Conservation (phyloP, 208 protist species). For the Angomonas desouzai region DNA sequence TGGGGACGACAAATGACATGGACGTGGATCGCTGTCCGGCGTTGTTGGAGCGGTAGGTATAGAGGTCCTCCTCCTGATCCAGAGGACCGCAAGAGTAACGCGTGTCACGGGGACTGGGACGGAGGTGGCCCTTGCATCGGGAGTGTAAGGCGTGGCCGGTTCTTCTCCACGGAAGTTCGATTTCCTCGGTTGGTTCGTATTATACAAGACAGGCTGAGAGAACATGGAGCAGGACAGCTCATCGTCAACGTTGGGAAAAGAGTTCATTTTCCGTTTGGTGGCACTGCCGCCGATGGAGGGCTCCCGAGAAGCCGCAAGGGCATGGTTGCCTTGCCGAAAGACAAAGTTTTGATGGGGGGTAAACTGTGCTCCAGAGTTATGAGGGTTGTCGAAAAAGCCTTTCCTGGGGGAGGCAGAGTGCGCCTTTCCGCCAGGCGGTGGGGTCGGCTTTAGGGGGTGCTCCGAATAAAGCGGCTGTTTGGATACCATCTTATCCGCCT, state of each 20-base stretch:
- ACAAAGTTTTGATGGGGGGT: slow-evolving; percentile 1
- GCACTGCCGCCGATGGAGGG: neutral
- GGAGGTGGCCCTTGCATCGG: neutral
- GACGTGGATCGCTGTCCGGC: neutral
- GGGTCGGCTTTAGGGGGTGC: neutral
- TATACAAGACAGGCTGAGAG: neutral
- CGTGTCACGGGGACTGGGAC: neutral
- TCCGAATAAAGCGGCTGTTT: neutral
- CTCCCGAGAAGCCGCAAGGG: neutral
- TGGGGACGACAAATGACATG: neutral
- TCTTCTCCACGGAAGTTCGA: neutral
- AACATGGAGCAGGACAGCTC: slow-evolving; percentile 3
- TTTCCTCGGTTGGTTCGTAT: neutral
- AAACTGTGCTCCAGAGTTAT: neutral
- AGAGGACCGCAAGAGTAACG: neutral
- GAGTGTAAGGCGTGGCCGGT: neutral
- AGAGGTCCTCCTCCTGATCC: slow-evolving; percentile 10
- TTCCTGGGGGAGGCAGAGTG: neutral
- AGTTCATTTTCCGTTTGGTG: neutral
- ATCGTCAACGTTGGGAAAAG: neutral
- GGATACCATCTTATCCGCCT: neutral
- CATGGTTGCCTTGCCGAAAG: neutral
- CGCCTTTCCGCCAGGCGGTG: neutral
- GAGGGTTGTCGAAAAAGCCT: neutral
- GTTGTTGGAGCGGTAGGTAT: slow-evolving; percentile 5